These are phyloP conservation scores for Yamadazyma blattariae DNA, from an alignment of 1,139 yeast species.

Conservation along the genomic window DNA sequence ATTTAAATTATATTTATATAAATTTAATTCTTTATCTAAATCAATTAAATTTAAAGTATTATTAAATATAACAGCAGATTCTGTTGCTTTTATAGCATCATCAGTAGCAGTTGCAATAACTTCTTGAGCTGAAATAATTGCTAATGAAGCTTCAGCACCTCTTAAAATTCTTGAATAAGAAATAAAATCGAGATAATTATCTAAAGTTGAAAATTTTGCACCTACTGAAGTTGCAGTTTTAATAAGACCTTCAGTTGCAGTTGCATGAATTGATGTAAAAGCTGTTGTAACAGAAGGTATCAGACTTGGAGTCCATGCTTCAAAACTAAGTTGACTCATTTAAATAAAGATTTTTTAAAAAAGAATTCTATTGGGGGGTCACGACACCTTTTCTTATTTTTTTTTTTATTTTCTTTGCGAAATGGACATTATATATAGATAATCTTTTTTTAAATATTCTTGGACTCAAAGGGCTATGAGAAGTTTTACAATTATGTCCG, in stretches of 20 bases:
- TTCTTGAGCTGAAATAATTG: constrained; percentile 31
- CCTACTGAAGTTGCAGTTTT: constrained; percentile 17
- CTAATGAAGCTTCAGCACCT: constrained; percentile 38
- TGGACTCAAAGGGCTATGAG: too few relatives aligned
- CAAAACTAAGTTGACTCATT: constrained; percentile 10
- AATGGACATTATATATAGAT: too few relatives aligned
- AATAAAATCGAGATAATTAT: constrained; percentile 10
- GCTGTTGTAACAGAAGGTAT: constrained; percentile 18
- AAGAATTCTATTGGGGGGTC: too few relatives aligned
- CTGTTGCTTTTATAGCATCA: constrained; percentile 21
- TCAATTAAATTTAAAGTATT: constrained; percentile 32
- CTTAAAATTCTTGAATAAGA: constrained; percentile 24
- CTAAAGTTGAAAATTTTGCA: constrained; percentile 12
- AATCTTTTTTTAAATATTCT: too few relatives aligned
- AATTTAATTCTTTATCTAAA: constrained; percentile 20
- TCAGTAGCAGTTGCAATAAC: constrained; percentile 42
- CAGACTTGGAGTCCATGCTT: constrained; percentile 21
- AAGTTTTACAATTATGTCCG: too few relatives aligned
- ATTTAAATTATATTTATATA: constrained; percentile 23
- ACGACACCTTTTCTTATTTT: too few relatives aligned
- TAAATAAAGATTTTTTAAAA: too few relatives aligned
- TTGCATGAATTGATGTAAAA: constrained; percentile 21
- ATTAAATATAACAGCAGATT: constrained; percentile 30
- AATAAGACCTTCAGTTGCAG: constrained; percentile 18
- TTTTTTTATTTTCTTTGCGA: too few relatives aligned